A percentile compares a stretch with the other conserved stretches of the same genome.
phyloP scores from a whole-genome alignment of 2,329 filamentous ascomycete genomes.

The Thelonectria rubi region DNA sequence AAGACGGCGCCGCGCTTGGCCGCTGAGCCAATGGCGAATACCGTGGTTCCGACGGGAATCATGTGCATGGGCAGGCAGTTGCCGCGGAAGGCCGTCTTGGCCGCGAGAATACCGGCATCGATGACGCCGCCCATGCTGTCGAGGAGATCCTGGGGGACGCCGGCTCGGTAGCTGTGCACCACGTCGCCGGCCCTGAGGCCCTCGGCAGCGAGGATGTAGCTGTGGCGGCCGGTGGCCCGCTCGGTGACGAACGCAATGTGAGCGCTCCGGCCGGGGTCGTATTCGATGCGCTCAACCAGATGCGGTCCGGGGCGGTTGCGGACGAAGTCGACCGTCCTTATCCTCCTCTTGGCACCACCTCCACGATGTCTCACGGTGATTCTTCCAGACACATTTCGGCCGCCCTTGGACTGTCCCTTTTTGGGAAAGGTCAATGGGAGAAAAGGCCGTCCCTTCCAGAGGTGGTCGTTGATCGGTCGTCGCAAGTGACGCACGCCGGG shows the following conservation, averaged over 20 bases:
- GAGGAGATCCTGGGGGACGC: conserved; percentile 87
- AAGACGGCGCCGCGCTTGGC: conserved; percentile 82
- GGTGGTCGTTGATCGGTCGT: conserved; percentile 92
- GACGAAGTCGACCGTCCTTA: conserved; percentile 90
- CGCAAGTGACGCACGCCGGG: conserved; percentile 92
- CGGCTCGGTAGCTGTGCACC: conserved; percentile 89
- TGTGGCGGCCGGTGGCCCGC: conserved; percentile 76
- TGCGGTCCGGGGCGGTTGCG: conserved; percentile 83
- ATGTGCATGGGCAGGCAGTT: conserved; percentile 97
- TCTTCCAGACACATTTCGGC: conserved; percentile 85
- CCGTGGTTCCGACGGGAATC: conserved; percentile 91
- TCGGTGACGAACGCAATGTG: conserved; percentile 90
- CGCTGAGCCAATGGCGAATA: conserved; percentile 87
- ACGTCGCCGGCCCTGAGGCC: conserved; percentile 91
- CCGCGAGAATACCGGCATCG: conserved; percentile 94
- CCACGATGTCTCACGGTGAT: conserved; percentile 92
- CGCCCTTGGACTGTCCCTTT: conserved; percentile 91
- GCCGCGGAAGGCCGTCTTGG: conserved; percentile 91
- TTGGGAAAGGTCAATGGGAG: conserved; percentile 88
- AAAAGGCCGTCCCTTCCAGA: conserved; percentile 92
- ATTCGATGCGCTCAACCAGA: conserved; percentile 91
- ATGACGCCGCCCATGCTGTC: conserved; percentile 91
- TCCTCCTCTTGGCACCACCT: conserved; percentile 90
- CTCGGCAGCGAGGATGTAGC: conserved; percentile 95
- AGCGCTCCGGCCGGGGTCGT: conserved; percentile 91